Evolutionary conservation across 1,139 yeast species (phyloP).

Genomic region (Scheffersomyces titani): DNA sequence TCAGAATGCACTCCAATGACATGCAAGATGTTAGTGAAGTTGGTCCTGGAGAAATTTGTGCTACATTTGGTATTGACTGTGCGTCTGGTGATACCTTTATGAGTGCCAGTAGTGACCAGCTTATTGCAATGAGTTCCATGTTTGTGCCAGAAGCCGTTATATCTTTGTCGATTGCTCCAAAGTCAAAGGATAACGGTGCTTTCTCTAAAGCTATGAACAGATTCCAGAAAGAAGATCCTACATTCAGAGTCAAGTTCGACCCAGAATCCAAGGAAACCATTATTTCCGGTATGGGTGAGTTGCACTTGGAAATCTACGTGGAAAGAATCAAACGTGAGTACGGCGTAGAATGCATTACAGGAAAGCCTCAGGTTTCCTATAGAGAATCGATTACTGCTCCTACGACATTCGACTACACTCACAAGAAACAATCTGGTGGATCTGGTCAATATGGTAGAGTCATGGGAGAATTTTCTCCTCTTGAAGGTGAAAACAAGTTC

Average conservation of each 20-base stretch:
- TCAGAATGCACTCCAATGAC: constrained; percentile 98
- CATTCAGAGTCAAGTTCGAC: constrained; percentile 91
- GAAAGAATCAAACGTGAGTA: constrained; percentile 98
- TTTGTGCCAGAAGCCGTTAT: constrained; percentile 98
- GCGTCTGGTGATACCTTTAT: constrained; percentile 99
- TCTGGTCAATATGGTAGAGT: constrained; percentile 99
- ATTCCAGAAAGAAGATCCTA: constrained; percentile 98
- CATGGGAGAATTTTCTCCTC: constrained; percentile 76
- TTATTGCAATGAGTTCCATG: constrained; percentile 95
- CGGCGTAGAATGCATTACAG: constrained; percentile 92
- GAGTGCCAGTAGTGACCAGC: constrained; percentile 63
- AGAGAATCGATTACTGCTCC: constrained; percentile 84
- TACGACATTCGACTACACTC: constrained; percentile 88
- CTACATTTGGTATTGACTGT: constrained; percentile 98
- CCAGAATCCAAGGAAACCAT: constrained; percentile 92
- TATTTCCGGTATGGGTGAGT: constrained; percentile 98
- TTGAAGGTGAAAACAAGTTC: constrained; percentile 70
- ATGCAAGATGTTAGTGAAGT: constrained; percentile 97
- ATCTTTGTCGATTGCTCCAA: constrained; percentile 87
- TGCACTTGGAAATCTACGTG: constrained; percentile 93
- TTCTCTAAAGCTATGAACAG: constrained; percentile 96
- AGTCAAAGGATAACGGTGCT: constrained; percentile 77
- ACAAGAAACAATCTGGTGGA: constrained; percentile 98
- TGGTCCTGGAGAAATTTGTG: constrained; percentile 98
- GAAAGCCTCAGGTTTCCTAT: constrained; percentile 97